These are phyloP conservation scores for Clarireedia hainanense DNA, from an alignment of 2,329 filamentous ascomycete genomes.

Conservation along the genomic window DNA sequence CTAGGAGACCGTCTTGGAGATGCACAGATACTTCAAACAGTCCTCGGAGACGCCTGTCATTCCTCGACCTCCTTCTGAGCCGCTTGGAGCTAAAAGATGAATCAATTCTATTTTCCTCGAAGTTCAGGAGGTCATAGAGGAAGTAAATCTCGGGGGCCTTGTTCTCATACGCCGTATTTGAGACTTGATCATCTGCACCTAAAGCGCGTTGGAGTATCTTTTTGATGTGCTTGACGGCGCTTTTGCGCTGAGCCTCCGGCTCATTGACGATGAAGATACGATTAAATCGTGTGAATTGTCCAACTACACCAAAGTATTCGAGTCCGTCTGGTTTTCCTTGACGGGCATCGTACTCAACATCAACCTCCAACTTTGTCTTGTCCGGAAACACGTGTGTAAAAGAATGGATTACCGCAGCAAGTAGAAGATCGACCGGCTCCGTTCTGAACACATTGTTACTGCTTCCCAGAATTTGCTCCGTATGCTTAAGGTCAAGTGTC, in stretches of 20 bases:
- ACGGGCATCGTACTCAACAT: background rate
- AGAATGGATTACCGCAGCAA: background rate
- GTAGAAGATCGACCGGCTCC: background rate
- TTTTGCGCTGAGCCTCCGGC: background rate
- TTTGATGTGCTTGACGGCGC: background rate
- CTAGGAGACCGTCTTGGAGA: background rate
- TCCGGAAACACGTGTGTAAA: background rate
- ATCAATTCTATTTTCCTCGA: background rate
- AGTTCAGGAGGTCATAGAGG: background rate
- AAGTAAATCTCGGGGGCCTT: background rate
- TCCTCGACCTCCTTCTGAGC: background rate
- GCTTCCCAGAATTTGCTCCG: background rate
- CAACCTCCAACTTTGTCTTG: background rate
- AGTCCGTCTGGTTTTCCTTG: background rate
- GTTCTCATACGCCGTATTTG: background rate
- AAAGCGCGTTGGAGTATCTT: background rate
- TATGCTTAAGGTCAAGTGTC: background rate
- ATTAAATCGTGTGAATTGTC: background rate
- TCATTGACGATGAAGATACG: background rate
- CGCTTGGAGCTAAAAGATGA: background rate
- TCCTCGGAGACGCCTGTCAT: background rate
- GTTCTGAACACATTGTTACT: background rate
- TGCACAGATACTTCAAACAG: background rate
- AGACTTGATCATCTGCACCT: too few species aligned
- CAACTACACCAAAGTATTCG: background rate